Conservation (phyloP, 1,284 basidiomycete genomes). For the Mixia osmundae region DNA sequence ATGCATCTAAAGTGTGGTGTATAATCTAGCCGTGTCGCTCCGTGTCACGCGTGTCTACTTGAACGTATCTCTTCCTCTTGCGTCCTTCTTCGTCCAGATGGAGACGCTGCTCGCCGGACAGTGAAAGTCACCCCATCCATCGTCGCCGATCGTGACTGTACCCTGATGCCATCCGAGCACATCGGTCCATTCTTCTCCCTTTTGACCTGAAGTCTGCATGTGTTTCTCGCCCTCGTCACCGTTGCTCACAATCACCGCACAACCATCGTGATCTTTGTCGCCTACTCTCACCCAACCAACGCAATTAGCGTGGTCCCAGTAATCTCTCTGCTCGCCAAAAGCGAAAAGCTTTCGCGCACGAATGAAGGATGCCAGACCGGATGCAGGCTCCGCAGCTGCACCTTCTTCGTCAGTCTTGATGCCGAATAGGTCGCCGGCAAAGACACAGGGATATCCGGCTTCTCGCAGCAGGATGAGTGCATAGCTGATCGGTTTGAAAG, state of each 20-base stretch:
- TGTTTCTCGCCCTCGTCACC: slow-evolving; percentile 25
- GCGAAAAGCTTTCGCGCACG: slow-evolving; percentile 28
- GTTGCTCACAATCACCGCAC: slow-evolving; percentile 27
- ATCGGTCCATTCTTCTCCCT: slow-evolving; percentile 31
- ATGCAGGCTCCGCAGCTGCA: slow-evolving; percentile 26
- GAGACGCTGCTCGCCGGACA: slow-evolving; percentile 24
- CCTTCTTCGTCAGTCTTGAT: slow-evolving; percentile 22
- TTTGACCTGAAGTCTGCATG: slow-evolving; percentile 26
- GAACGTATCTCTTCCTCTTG: slow-evolving; percentile 23
- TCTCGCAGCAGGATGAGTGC: slow-evolving; percentile 60
- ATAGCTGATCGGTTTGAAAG: slow-evolving; percentile 42
- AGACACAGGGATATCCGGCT: slow-evolving; percentile 74
- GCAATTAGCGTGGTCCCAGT: slow-evolving; percentile 28
- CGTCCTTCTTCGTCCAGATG: slow-evolving; percentile 23
- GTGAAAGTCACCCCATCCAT: slow-evolving; percentile 30
- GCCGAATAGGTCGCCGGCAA: slow-evolving; percentile 66
- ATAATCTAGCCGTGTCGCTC: too few relatives aligned
- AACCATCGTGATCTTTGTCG: slow-evolving; percentile 28
- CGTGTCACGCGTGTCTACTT: too few relatives aligned
- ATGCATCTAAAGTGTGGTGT: too few relatives aligned
- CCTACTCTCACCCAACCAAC: slow-evolving; percentile 31
- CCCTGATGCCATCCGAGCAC: slow-evolving; percentile 31
- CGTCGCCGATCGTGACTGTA: slow-evolving; percentile 31
- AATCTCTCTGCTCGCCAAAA: slow-evolving; percentile 28
- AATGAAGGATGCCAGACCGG: slow-evolving; percentile 15